These are phyloP conservation scores for Rhododendron molle DNA, from an alignment of 148 eudicot species.

Conservation along the genomic window DNA sequence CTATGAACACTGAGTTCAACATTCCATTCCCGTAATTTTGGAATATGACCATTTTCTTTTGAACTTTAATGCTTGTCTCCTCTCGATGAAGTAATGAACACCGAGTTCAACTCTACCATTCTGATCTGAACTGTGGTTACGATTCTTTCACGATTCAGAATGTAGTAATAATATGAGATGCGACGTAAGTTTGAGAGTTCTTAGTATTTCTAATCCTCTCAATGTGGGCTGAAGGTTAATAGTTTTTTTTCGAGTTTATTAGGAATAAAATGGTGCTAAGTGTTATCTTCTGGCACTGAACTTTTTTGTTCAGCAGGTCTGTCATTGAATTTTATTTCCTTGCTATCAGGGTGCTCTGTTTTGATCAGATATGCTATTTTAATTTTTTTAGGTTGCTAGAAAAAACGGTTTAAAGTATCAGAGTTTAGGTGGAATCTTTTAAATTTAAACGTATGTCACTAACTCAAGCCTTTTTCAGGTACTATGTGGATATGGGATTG, in stretches of 20 bases:
- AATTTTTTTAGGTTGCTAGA: too few species aligned
- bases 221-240: not conserved
- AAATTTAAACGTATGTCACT: not conserved
- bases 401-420: too few species aligned
- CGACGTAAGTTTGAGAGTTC: not conserved
- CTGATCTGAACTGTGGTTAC: not conserved
- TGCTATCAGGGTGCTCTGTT: not conserved
- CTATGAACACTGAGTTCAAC: not conserved
- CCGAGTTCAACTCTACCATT: not conserved
- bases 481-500: not conserved
- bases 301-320: not conserved
- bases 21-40: too few species aligned
- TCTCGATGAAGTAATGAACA: not conserved
- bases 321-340: not conserved
- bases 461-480: not conserved
- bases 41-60: not conserved
- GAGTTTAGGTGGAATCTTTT: not conserved
- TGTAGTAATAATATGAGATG: not conserved
- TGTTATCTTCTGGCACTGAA: not conserved
- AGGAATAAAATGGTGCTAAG: not conserved
- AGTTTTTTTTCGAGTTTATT: not conserved
- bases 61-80: not conserved
- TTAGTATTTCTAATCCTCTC: not conserved
- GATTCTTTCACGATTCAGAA: not conserved
- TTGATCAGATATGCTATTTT: not conserved